These are phyloP conservation scores for Berberis thunbergii DNA, from an alignment of 164 flowering plant species.

Conservation along the genomic window DNA sequence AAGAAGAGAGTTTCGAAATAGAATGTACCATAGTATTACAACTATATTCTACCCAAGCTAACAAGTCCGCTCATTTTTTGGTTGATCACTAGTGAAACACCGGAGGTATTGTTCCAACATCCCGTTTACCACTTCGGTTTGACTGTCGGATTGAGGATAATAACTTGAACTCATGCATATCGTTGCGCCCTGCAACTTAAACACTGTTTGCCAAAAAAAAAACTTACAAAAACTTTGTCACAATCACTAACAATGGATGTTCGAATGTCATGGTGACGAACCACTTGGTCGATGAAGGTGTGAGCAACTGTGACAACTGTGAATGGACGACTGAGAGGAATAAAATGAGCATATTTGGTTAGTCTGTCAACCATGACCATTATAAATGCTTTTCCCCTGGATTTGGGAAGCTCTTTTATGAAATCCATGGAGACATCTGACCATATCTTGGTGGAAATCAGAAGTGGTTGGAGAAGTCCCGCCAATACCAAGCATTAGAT, in stretches of 20 bases:
- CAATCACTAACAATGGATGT: too few species aligned
- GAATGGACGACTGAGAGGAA: not conserved
- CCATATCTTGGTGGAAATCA: not conserved
- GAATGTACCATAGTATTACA: too few species aligned
- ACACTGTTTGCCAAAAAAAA: too few species aligned
- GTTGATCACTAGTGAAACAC: not conserved
- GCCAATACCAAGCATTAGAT: not conserved
- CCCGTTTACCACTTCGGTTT: too few species aligned
- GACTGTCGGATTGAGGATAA: not conserved
- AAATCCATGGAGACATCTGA: not conserved
- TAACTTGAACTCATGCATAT: not conserved
- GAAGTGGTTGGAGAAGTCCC: not conserved
- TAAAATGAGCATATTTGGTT: too few species aligned
- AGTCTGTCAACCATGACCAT: not conserved
- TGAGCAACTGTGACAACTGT: not conserved
- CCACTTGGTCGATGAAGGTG: not conserved
- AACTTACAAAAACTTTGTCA: too few species aligned
- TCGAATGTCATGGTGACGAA: too few species aligned
- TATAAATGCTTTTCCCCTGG: not conserved
- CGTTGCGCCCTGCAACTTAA: not conserved
- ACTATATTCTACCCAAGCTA: not conserved
- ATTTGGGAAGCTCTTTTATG: not conserved
- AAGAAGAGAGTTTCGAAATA: too few species aligned
- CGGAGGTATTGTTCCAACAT: too few species aligned
- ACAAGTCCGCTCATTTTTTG: not conserved